Conservation (phyloP, 148 eudicot species). For the Diospyros lotus region DNA sequence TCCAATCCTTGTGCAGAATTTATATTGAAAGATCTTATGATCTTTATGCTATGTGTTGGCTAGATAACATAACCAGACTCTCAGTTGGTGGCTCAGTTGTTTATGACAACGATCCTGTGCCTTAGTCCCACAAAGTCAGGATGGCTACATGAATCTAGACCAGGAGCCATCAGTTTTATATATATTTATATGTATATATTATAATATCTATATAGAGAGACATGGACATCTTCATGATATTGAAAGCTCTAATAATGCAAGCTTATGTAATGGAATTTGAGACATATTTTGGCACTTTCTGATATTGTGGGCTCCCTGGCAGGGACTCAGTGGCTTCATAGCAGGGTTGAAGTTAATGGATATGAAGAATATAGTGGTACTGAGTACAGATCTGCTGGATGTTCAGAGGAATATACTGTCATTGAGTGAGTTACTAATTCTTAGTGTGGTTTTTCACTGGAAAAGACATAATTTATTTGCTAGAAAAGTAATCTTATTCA, state of each 20-base stretch:
- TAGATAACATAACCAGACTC: too few relatives aligned
- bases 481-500: background rate
- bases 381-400: constrained; percentile 94
- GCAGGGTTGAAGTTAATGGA: constrained; percentile 85
- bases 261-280: background rate
- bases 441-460: background rate
- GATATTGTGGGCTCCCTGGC: constrained; percentile 12
- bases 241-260: background rate
- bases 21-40: too few relatives aligned
- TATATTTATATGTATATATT: too few relatives aligned
- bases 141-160: too few relatives aligned
- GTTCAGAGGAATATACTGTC: constrained; percentile 79
- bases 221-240: background rate
- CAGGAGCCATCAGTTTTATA: too few relatives aligned
- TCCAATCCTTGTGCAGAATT: too few relatives aligned
- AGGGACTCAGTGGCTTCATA: constrained; percentile 98
- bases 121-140: too few relatives aligned
- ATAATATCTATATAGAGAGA: too few relatives aligned
- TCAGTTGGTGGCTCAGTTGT: too few relatives aligned
- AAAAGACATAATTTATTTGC: background rate
- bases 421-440: constrained; percentile 57
- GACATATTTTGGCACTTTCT: background rate
- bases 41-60: too few relatives aligned
- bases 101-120: too few relatives aligned
- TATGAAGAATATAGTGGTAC: constrained; percentile 88